These are phyloP conservation scores for Haplographium delicatum DNA, from an alignment of 495 filamentous ascomycete genomes.

Conservation along the genomic window DNA sequence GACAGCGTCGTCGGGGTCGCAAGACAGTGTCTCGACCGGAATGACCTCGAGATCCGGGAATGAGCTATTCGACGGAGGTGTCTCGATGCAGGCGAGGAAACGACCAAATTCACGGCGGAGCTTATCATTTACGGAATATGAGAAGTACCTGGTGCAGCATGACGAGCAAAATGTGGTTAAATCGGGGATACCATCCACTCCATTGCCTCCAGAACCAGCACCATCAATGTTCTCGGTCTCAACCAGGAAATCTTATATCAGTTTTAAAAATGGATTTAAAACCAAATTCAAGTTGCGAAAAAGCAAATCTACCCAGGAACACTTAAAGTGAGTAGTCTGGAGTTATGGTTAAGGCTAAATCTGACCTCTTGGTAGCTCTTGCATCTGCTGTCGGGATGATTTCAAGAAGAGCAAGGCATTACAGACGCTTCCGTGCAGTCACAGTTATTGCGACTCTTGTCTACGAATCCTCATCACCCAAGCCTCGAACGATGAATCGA, in stretches of 20 bases:
- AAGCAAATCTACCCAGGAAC: slow-evolving; percentile 26
- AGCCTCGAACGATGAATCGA: slow-evolving; percentile 44
- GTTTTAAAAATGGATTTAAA: slow-evolving; percentile 37
- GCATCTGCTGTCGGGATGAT: slow-evolving; percentile 48
- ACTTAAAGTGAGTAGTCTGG: slow-evolving; percentile 24
- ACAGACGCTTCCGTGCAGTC: slow-evolving; percentile 41
- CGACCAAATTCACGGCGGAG: slow-evolving; percentile 28
- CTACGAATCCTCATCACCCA: slow-evolving; percentile 45
- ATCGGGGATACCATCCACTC: slow-evolving; percentile 20
- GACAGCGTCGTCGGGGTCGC: slow-evolving; percentile 32
- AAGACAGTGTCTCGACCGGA: slow-evolving; percentile 29
- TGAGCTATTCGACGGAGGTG: slow-evolving; percentile 7
- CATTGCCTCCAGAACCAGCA: slow-evolving; percentile 24
- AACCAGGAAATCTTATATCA: slow-evolving; percentile 35
- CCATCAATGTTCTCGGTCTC: slow-evolving; percentile 30
- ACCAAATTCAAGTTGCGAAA: slow-evolving; percentile 29
- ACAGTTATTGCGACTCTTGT: slow-evolving; percentile 47
- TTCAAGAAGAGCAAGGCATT: slow-evolving; percentile 38
- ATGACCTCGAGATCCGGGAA: slow-evolving; percentile 32
- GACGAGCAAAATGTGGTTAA: slow-evolving; percentile 33
- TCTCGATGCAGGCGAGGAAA: slow-evolving; percentile 23
- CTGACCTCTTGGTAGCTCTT: slow-evolving; percentile 35
- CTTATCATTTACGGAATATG: slow-evolving; percentile 47
- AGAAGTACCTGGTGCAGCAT: slow-evolving; percentile 42
- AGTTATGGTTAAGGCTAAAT: slow-evolving; percentile 28